Evolutionary conservation across 345 rosid genomes (phyloP), one percentile per base, ranked within the genome.

Genomic region (Melastoma malabathricum): DNA sequence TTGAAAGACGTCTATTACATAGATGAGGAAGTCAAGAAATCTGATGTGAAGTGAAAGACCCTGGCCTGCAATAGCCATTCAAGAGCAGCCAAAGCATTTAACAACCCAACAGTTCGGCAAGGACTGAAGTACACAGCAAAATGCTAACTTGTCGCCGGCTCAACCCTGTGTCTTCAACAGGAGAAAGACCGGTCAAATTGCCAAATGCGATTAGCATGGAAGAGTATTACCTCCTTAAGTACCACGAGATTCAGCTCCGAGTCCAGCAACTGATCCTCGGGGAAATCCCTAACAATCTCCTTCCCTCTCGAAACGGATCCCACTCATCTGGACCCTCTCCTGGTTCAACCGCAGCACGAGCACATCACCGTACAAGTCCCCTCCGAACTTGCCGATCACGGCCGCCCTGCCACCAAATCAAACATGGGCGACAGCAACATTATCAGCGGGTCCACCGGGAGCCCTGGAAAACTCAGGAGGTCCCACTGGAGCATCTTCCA

Each of bases 401-500:
- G 96, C 95, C 4, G 95, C 96, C 64, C 98, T 74, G 5, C 98
- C 96, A 0, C 96, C 93, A 0, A 86, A 74, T 67, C 98, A 62
- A 46, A 77, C 89, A 54, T 82, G 95, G 6, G 95, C 75, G 56
- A 86, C 78, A 6, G 95, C 96, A 64, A 86, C 96, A 58, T 86
- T 84, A 13, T 83, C 80, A 10, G 86, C 82, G 0, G 96, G 70
- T 46, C 98, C 94, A 19, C 96, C 96, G 0, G 89, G 98, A 8
- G 92, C 85, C 56, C 95, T 60, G 3, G 64, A 81, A 57, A 86
- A 86, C 72, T 92, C 95, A 44, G 96, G 93, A 96, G 96, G 51
- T 82, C 86, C 95, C 93, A 86, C 68, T 86, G 96, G 18, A 92
- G 73, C 94, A 78, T 80, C 69, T 86, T 92, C 96, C 96, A 86